phyloP scores from a whole-genome alignment of 768 basidiomycete genomes.

The Panellus pusillus region DNA sequence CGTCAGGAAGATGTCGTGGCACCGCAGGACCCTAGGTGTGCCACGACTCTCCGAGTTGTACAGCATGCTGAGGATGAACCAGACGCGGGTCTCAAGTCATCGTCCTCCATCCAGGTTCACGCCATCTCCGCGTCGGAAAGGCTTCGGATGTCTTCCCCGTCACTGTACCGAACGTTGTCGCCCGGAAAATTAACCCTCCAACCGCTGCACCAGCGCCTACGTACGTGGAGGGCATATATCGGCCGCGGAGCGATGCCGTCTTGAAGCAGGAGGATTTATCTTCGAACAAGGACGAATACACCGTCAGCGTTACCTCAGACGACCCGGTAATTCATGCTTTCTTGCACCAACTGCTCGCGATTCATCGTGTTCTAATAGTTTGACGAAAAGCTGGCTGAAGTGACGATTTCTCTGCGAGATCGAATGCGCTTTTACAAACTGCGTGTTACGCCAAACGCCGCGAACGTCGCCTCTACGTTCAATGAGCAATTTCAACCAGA shows the following conservation, averaged over 20 bases:
- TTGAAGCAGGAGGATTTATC: constrained; percentile 15
- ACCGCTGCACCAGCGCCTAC: constrained; percentile 36
- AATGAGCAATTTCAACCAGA: constrained; percentile 86
- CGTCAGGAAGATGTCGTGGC: constrained; percentile 38
- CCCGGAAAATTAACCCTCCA: constrained; percentile 55
- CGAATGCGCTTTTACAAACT: constrained; percentile 87
- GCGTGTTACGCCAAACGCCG: constrained; percentile 69
- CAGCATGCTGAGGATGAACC: constrained; percentile 27
- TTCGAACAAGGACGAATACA: constrained; percentile 50
- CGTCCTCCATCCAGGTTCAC: constrained; percentile 79
- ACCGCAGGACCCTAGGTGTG: constrained; percentile 49
- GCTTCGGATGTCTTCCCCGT: constrained; percentile 78
- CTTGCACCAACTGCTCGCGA: not conserved
- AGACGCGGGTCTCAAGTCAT: constrained; percentile 79
- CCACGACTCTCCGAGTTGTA: constrained; percentile 22
- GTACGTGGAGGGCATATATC: constrained; percentile 52
- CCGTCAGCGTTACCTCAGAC: constrained; percentile 45
- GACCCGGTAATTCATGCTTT: constrained; percentile 54
- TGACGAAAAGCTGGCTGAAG: constrained; percentile 71
- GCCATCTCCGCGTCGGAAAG: constrained; percentile 69
- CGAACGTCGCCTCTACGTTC: constrained; percentile 69
- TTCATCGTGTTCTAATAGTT: constrained; percentile 46
- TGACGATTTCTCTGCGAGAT: constrained; percentile 71
- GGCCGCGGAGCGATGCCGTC: constrained; percentile 45
- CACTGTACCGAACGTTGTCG: constrained; percentile 69